Percentiles rank a stretch among this genome's conserved stretches.
Evolutionary conservation across 2,329 filamentous ascomycete genomes (phyloP).

Genomic region (Diaporthe caulivora): DNA sequence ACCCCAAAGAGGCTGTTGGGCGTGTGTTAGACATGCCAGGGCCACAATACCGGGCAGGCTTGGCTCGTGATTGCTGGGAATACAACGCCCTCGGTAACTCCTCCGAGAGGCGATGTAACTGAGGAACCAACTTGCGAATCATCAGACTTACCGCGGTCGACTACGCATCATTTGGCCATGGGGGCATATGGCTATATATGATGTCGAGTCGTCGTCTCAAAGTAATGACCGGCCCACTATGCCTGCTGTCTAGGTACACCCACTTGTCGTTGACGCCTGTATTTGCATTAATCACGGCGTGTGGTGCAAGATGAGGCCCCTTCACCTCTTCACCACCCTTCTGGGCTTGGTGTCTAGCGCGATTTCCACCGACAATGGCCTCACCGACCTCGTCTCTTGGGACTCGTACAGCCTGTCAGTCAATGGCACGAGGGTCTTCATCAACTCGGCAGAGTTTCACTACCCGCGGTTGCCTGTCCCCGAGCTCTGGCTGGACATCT

Average conservation of each 20-base stretch:
- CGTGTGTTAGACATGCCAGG: constrained; percentile 4
- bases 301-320: constrained; percentile 34
- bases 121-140: background rate
- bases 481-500: constrained; percentile 65
- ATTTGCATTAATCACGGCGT: background rate
- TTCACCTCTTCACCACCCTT: constrained; percentile 31
- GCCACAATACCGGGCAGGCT: background rate
- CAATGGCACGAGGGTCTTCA: constrained; percentile 52
- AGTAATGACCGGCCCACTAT: too few relatives aligned
- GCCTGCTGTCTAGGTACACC: background rate
- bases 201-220: background rate
- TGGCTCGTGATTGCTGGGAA: constrained; percentile 39
- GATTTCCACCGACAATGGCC: constrained; percentile 53
- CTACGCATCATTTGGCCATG: background rate
- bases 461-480: constrained; percentile 66
- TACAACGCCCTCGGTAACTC: constrained; percentile 11
- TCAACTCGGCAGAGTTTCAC: constrained; percentile 62
- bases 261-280: background rate
- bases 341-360: constrained; percentile 41
- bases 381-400: constrained; percentile 61
- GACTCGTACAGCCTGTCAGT: constrained; percentile 64
- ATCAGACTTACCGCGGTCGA: background rate
- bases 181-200: constrained; percentile 2
- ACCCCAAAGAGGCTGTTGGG: constrained; percentile 8
- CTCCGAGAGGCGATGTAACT: constrained; percentile 32